These are phyloP conservation scores for Calonectria pseudoreteaudii DNA, from an alignment of 2,329 filamentous ascomycete species.

Conservation along the genomic window DNA sequence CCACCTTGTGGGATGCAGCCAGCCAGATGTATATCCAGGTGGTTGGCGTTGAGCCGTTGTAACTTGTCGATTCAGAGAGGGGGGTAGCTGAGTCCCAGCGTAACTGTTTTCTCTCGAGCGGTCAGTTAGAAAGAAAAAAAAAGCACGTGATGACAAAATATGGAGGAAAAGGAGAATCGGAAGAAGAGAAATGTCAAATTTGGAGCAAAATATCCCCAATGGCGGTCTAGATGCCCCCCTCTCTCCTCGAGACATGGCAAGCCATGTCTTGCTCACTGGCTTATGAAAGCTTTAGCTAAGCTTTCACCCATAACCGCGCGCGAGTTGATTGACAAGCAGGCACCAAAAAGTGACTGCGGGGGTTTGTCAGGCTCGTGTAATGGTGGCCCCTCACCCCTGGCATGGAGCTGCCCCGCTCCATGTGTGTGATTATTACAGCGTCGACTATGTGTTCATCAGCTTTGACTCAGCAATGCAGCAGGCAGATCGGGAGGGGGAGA, in stretches of 20 bases:
- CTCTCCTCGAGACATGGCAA: background rate
- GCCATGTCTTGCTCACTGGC: conserved; percentile 9
- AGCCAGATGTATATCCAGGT: background rate
- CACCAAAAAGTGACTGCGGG: conserved; percentile 1
- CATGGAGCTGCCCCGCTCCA: background rate
- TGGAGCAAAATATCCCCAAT: background rate
- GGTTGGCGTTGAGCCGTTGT: background rate
- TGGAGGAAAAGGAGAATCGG: background rate
- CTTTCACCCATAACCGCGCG: conserved; percentile 35
- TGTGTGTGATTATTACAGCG: conserved; percentile 9
- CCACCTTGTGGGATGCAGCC: background rate
- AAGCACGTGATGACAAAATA: background rate
- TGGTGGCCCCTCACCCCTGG: conserved; percentile 22
- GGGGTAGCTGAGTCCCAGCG: background rate
- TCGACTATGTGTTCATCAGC: conserved; percentile 30
- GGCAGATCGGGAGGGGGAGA: background rate
- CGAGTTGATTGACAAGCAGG: conserved; percentile 23
- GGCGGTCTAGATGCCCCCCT: background rate
- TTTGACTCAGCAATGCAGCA: conserved; percentile 22
- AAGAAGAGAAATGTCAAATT: background rate
- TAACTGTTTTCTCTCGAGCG: background rate
- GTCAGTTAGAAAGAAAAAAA: background rate
- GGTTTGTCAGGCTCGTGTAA: conserved; percentile 49
- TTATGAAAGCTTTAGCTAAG: conserved; percentile 47
- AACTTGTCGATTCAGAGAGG: background rate